A percentile compares a stretch with the other conserved stretches of the same genome.
Conservation (phyloP, 345 rosid species). For the Balakata baccata region DNA sequence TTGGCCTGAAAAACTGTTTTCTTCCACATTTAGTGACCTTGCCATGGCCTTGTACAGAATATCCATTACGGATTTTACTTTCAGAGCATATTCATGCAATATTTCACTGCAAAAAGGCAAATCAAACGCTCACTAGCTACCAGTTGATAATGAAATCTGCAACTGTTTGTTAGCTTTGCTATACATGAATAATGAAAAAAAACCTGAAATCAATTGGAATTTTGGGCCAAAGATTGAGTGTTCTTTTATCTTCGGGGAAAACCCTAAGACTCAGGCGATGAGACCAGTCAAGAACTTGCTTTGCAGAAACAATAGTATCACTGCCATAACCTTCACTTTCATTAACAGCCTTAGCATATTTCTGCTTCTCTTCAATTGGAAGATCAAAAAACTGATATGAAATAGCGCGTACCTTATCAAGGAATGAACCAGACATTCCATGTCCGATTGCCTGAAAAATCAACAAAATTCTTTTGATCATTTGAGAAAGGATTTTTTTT, state of each 20-base stretch:
- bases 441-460: conserved; percentile 14
- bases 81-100: conserved; percentile 18
- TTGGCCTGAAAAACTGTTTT: conserved; percentile 17
- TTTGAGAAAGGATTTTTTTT: too few species aligned
- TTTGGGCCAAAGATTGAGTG: conserved; percentile 58
- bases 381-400: conserved; percentile 9
- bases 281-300: conserved; percentile 67
- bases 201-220: conserved; percentile 50
- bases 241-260: conserved; percentile 38
- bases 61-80: not conserved
- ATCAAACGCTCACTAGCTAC: too few species aligned
- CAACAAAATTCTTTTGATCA: too few species aligned
- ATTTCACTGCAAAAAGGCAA: conserved; percentile 12
- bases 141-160: too few species aligned
- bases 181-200: not conserved
- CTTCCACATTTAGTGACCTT: conserved; percentile 27
- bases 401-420: conserved; percentile 6
- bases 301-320: conserved; percentile 51
- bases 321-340: conserved; percentile 58
- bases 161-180: too few species aligned
- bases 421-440: conserved; percentile 11
- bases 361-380: conserved; percentile 53
- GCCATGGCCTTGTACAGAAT: conserved; percentile 25
- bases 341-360: conserved; percentile 36
- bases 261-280: conserved; percentile 50